A percentile compares a stretch with the other conserved stretches of the same genome.
phyloP scores from a whole-genome alignment of 2,329 filamentous ascomycete genomes.

The Parafenestella ontariensis region DNA sequence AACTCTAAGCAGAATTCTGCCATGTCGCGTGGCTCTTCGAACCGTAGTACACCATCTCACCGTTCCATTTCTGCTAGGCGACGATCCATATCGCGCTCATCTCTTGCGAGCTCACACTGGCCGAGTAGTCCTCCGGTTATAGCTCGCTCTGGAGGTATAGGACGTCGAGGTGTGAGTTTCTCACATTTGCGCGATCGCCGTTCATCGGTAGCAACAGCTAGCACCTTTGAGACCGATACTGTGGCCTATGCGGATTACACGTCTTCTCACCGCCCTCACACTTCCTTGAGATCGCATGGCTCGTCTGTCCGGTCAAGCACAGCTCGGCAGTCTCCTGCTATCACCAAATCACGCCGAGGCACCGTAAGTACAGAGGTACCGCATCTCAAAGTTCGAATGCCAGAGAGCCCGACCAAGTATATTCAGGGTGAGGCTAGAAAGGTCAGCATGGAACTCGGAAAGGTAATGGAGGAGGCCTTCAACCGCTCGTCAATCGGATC shows the following conservation, averaged over 20 bases:
- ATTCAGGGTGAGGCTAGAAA: slow-evolving; percentile 82
- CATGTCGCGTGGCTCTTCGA: slow-evolving; percentile 42
- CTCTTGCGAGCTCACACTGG: slow-evolving; percentile 55
- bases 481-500: slow-evolving; percentile 69
- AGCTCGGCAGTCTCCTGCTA: slow-evolving; percentile 29
- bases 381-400: slow-evolving; percentile 46
- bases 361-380: slow-evolving; percentile 33
- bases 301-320: slow-evolving; percentile 30
- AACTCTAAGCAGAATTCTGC: slow-evolving; percentile 43
- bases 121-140: slow-evolving; percentile 57
- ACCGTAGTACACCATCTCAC: slow-evolving; percentile 39
- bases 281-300: slow-evolving; percentile 30
- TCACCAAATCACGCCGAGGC: slow-evolving; percentile 38
- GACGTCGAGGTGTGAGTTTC: slow-evolving; percentile 71
- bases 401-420: slow-evolving; percentile 56
- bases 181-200: slow-evolving; percentile 57
- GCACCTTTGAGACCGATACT: slow-evolving; percentile 38
- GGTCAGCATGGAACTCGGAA: slow-evolving; percentile 83
- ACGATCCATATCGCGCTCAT: slow-evolving; percentile 48
- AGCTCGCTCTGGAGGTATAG: slow-evolving; percentile 58
- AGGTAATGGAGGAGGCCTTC: slow-evolving; percentile 92
- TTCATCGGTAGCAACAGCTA: slow-evolving; percentile 51
- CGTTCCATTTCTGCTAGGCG: slow-evolving; percentile 29
- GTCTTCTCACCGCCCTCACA: slow-evolving; percentile 31
- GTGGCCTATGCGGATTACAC: slow-evolving; percentile 41